Conservation (phyloP, 345 rosid genomes). For the Draba incana region DNA sequence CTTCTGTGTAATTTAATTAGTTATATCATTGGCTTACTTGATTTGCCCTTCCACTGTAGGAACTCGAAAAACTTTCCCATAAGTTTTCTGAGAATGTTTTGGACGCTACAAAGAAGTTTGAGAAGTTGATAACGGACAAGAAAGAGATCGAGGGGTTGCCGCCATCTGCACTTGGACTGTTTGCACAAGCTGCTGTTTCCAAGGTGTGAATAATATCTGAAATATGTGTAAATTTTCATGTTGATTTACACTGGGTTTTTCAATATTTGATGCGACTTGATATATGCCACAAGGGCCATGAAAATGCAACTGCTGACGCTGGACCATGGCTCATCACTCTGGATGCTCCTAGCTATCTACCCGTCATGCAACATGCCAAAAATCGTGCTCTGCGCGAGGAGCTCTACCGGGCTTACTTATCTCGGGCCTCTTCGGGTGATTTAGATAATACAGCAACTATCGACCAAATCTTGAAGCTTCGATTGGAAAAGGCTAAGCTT, state of each 20-base stretch:
- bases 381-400: slow-evolving; percentile 89
- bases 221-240: slow-evolving; percentile 13
- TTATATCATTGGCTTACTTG: not conserved
- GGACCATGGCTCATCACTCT: slow-evolving; percentile 95
- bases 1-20: not conserved
- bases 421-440: slow-evolving; percentile 83
- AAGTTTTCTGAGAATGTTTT: slow-evolving; percentile 85
- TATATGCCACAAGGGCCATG: slow-evolving; percentile 64
- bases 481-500: slow-evolving; percentile 85
- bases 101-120: slow-evolving; percentile 92
- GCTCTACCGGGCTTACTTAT: slow-evolving; percentile 71
- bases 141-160: slow-evolving; percentile 91
- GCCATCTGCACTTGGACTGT: slow-evolving; percentile 83
- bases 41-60: slow-evolving; percentile 50
- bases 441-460: slow-evolving; percentile 78
- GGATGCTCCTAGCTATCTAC: slow-evolving; percentile 80
- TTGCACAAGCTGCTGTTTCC: slow-evolving; percentile 87
- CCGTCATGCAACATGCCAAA: slow-evolving; percentile 92
- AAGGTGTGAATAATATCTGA: slow-evolving; percentile 54
- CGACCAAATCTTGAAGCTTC: slow-evolving; percentile 78
- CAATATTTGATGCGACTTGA: slow-evolving; percentile 20
- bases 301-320: slow-evolving; percentile 78
- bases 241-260: slow-evolving; percentile 4
- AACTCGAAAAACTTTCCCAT: slow-evolving; percentile 73
- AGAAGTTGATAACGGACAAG: slow-evolving; percentile 77